phyloP scores from a whole-genome alignment of 1,284 basidiomycete species.

The Farysia itapuensis region DNA sequence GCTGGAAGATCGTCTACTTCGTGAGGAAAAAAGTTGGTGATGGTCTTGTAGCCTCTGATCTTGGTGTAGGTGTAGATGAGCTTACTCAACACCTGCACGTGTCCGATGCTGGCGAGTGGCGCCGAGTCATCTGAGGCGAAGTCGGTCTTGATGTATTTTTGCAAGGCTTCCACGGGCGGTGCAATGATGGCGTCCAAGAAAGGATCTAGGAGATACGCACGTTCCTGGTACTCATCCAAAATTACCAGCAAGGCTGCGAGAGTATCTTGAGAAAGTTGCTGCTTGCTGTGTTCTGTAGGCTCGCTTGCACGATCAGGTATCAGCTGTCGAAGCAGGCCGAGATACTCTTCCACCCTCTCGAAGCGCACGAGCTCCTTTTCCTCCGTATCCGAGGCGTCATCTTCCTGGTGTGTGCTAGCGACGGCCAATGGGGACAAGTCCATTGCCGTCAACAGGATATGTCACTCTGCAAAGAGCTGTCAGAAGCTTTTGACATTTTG shows the following conservation, averaged over 20 bases:
- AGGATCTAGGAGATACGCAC: slow-evolving; percentile 89
- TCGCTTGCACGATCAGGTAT: not conserved
- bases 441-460: too few species aligned
- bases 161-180: slow-evolving; percentile 68
- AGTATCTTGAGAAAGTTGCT: not conserved
- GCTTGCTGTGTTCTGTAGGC: not conserved
- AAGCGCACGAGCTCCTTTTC: slow-evolving; percentile 44
- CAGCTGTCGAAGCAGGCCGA: slow-evolving; percentile 12
- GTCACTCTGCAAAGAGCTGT: too few species aligned
- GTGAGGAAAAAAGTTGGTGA: slow-evolving; percentile 88
- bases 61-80: slow-evolving; percentile 84
- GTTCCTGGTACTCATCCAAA: slow-evolving; percentile 84
- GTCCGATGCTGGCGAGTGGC: not conserved
- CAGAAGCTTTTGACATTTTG: too few species aligned
- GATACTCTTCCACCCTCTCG: slow-evolving; percentile 29
- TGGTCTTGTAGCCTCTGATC: slow-evolving; percentile 86
- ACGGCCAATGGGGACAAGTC: too few species aligned
- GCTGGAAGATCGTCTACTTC: slow-evolving; percentile 78
- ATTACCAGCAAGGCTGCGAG: slow-evolving; percentile 11
- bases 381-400: too few species aligned
- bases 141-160: slow-evolving; percentile 16
- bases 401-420: too few species aligned
- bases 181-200: slow-evolving; percentile 78
- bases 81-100: slow-evolving; percentile 30
- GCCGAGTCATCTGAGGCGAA: not conserved